Evolutionary conservation across 1,139 yeast genomes (phyloP), one percentile per base, ranked within the genome.

Genomic region (Kodamaea anthophila): DNA sequence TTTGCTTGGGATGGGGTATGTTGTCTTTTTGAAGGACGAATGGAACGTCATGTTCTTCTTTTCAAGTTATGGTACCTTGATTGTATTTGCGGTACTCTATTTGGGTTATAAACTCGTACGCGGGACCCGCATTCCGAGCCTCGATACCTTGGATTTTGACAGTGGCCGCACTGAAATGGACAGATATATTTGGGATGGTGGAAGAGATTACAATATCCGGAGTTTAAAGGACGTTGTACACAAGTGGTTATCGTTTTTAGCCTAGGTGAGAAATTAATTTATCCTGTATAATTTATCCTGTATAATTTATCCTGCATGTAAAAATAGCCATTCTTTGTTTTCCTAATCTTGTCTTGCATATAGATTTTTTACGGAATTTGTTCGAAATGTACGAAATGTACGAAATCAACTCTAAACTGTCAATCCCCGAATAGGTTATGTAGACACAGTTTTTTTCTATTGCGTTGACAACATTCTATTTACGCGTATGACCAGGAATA

Each of bases 151-250:
- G 34, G 94, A 85, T 50, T 65, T 81, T 41, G 94, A 82, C 47
- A 70, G 84, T 0, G 94, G 93, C 2, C 65, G 94, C 44, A 69
- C 87, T 29, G 93, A 82, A 45, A 71, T 75, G 55, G 86, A 78
- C 47, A 53, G 80, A 29, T 73, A 70, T 39, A 72, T 77, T 23
- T 77, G 85, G 85, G 82, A 77, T 42, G 84, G 79, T 28, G 81
- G 77, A 13, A 51, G 60, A 35, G 70, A 64, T 28, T 65, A 63
- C 38, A 62, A 65, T 36, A 48, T 49, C 15, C 46, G 53, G 29
- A 61, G 53, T 33, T 26, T 59, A 23, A 60, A 58, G 34, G 70
- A 63, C 19, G 53, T 63, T n/a, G 36, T 55, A 9, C 49, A 46
- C 24, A 64, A 62, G 42, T 46, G 59, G 46, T 35, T 55, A 2